Evolutionary conservation across 176 grass and related monocot species (phyloP).

Genomic region (Bonia amplexicaulis): DNA sequence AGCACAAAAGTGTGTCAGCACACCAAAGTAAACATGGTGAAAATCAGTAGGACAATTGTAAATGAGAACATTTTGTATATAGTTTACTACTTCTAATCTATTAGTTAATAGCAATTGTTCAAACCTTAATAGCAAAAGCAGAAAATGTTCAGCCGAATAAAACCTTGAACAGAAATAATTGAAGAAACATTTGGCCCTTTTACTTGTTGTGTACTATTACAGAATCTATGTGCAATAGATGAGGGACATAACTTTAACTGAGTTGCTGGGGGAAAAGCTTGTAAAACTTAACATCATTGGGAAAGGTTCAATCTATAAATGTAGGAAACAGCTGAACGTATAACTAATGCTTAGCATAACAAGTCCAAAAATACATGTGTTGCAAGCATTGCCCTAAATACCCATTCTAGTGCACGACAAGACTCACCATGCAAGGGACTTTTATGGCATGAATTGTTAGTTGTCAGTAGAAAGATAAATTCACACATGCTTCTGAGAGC

Average conservation of each 20-base stretch:
- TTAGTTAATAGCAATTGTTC: neutral
- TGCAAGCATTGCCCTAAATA: neutral
- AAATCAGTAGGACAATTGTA: slow-evolving; percentile 23
- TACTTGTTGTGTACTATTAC: neutral
- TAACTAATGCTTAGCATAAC: neutral
- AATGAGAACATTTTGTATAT: slow-evolving; percentile 4
- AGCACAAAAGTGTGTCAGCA: slow-evolving; percentile 31
- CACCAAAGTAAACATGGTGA: slow-evolving; percentile 18
- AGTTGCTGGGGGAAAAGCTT: neutral
- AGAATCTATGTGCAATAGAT: neutral
- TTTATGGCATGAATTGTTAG: neutral
- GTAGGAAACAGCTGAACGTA: neutral
- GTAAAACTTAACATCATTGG: neutral
- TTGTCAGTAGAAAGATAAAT: neutral
- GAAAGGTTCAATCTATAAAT: neutral
- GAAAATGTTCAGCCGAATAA: neutral
- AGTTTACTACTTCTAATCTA: neutral
- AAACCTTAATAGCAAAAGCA: neutral
- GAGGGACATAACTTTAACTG: neutral
- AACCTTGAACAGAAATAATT: slow-evolving; percentile 1
- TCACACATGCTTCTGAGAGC: neutral
- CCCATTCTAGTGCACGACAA: neutral
- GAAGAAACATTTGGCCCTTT: neutral
- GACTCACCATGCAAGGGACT: neutral
- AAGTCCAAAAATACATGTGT: neutral